phyloP scores from a whole-genome alignment of 257 asterid genomes.

The Forsythia viridissima region DNA sequence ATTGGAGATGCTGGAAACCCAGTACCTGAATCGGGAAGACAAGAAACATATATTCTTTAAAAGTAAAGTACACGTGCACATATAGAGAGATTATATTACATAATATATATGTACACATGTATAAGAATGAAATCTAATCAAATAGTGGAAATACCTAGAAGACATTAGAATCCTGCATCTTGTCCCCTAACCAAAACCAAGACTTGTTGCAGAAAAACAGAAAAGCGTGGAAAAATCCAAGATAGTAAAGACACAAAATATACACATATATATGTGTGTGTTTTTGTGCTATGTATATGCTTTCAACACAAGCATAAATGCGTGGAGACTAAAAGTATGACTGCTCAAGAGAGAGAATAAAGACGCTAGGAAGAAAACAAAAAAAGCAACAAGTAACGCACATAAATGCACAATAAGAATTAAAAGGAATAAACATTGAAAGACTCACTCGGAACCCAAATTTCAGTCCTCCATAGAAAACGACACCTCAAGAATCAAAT shows the following conservation, averaged over 20 bases:
- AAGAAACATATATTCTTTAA: too few species aligned
- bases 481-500: slow-evolving; percentile 41
- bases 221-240: slow-evolving; percentile 64
- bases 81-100: too few species aligned
- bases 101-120: slow-evolving; percentile 10
- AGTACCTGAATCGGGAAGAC: too few species aligned
- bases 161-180: slow-evolving; percentile 65
- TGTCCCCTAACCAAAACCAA: slow-evolving; percentile 79
- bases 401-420: slow-evolving; percentile 45
- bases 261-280: slow-evolving; percentile 20
- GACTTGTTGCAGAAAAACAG: slow-evolving; percentile 48
- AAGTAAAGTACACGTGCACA: not conserved
- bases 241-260: slow-evolving; percentile 50
- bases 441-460: slow-evolving; percentile 58
- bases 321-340: too few species aligned
- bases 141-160: slow-evolving; percentile 67
- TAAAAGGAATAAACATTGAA: slow-evolving; percentile 88
- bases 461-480: slow-evolving; percentile 59
- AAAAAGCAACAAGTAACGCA: slow-evolving; percentile 56
- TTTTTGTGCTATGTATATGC: slow-evolving; percentile 1
- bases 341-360: slow-evolving; percentile 64
- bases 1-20: not conserved
- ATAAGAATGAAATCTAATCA: slow-evolving; percentile 43
- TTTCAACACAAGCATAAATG: slow-evolving; percentile 27
- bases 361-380: slow-evolving; percentile 79